Evolutionary conservation across 345 rosid species (phyloP).

Genomic region (Passiflora organensis): DNA sequence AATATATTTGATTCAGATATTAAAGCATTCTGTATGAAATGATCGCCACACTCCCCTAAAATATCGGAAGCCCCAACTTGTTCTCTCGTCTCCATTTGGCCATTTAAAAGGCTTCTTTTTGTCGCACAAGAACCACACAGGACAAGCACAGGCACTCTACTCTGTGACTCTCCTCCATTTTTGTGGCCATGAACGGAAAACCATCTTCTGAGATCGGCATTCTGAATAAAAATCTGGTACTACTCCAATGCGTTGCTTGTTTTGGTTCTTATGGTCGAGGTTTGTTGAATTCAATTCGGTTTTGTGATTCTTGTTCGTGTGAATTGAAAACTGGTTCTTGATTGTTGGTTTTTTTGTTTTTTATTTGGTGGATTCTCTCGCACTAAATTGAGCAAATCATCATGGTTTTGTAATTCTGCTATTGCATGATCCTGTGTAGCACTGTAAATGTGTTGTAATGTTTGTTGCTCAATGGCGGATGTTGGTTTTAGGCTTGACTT

Average conservation of each 20-base stretch:
- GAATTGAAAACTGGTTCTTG: neutral
- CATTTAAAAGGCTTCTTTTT: constrained; percentile 4
- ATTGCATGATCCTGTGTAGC: neutral
- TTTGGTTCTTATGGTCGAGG: neutral
- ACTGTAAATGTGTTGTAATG: neutral
- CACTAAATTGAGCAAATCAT: too few species aligned
- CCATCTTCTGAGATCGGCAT: constrained; percentile 29
- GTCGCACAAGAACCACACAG: neutral
- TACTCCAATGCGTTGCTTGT: neutral
- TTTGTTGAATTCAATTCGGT: neutral
- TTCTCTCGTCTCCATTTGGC: constrained; percentile 23
- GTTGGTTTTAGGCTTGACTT: neutral
- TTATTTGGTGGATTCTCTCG: neutral
- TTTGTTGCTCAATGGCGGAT: neutral
- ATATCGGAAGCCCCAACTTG: constrained; percentile 38
- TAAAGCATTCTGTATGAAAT: neutral
- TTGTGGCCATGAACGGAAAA: constrained; percentile 12
- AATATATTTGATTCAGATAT: too few species aligned
- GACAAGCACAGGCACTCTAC: too few species aligned
- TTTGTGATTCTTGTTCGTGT: neutral
- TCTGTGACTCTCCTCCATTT: neutral
- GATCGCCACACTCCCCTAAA: constrained; percentile 18
- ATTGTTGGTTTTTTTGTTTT: neutral
- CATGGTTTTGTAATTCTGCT: neutral
- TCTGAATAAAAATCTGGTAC: constrained; percentile 27